Evolutionary conservation across 148 eudicot species (phyloP).

Genomic region (Linanthus parryae): DNA sequence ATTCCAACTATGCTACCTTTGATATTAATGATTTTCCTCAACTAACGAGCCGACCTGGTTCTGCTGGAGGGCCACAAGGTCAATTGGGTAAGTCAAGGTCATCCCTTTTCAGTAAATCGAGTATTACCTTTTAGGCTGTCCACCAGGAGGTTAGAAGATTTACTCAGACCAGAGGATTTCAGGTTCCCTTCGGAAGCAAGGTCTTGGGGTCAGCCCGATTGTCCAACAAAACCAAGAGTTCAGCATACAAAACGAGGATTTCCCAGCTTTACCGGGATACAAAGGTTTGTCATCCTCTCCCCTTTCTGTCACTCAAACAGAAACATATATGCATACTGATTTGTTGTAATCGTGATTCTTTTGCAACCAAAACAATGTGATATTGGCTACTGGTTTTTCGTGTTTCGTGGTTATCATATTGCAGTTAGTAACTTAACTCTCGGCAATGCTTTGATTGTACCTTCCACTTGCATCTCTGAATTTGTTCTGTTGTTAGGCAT

Average conservation of each 20-base stretch:
- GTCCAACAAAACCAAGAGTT: constrained; percentile 97
- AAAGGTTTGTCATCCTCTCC: constrained; percentile 75
- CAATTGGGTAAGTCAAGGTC: constrained; percentile 55
- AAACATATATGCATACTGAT: too few relatives aligned
- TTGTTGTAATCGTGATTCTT: too few relatives aligned
- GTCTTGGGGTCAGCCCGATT: constrained; percentile 89
- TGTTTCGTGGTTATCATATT: too few relatives aligned
- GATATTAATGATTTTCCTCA: constrained; percentile 96
- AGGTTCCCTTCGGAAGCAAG: constrained; percentile 91
- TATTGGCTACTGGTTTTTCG: too few relatives aligned
- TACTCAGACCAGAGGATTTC: constrained; percentile 20
- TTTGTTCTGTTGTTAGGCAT: too few relatives aligned
- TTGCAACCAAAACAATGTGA: too few relatives aligned
- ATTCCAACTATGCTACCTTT: constrained; percentile 84
- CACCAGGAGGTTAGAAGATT: constrained; percentile 11
- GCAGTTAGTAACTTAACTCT: too few relatives aligned
- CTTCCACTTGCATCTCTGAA: too few relatives aligned
- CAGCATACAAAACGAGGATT: constrained; percentile 98
- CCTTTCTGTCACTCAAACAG: too few relatives aligned
- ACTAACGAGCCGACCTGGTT: constrained; percentile 83
- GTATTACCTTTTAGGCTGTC: constrained; percentile 1
- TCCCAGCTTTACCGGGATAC: constrained; percentile 94
- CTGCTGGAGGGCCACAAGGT: constrained; percentile 97
- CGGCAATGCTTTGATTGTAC: too few relatives aligned
- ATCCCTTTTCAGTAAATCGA: constrained; percentile 2